A percentile compares a stretch with the other conserved stretches of the same genome.
Conservation (phyloP, 768 basidiomycete species). For the Suillus plorans region DNA sequence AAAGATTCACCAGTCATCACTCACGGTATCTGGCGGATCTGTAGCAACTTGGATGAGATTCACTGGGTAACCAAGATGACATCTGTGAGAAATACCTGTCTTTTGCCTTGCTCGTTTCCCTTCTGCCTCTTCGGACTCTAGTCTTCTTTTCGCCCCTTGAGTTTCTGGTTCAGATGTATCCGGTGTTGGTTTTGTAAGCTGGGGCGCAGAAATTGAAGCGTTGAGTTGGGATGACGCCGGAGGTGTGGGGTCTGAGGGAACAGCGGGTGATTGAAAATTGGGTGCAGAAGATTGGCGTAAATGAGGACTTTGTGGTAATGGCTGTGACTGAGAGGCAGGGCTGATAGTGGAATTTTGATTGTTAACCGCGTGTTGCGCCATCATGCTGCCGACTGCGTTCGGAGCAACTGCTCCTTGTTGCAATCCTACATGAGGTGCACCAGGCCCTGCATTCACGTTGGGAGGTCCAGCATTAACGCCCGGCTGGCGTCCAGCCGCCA, state of each 20-base stretch:
- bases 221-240: slow-evolving; percentile 8
- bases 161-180: slow-evolving; percentile 51
- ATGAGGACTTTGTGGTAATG: slow-evolving; percentile 32
- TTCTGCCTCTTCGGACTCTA: slow-evolving; percentile 63
- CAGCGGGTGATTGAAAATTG: slow-evolving; percentile 4
- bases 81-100: slow-evolving; percentile 49
- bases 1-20: slow-evolving; percentile 22
- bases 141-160: slow-evolving; percentile 72
- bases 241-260: background rate
- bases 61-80: slow-evolving; percentile 17
- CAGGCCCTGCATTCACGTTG: slow-evolving; percentile 18
- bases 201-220: slow-evolving; percentile 12
- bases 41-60: slow-evolving; percentile 32
- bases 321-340: slow-evolving; percentile 22
- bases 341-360: slow-evolving; percentile 19
- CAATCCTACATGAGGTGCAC: slow-evolving; percentile 13
- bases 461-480: slow-evolving; percentile 12
- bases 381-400: slow-evolving; percentile 17
- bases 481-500: slow-evolving; percentile 39
- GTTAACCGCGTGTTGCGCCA: slow-evolving; percentile 25
- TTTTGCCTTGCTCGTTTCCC: slow-evolving; percentile 71
- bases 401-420: slow-evolving; percentile 22
- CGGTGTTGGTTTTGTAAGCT: background rate
- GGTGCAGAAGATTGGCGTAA: slow-evolving; percentile 22
- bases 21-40: slow-evolving; percentile 53